A percentile compares a stretch with the other conserved stretches of the same genome.
Conservation (phyloP, 495 filamentous ascomycete genomes). For the Barbatosphaeria neglecta region DNA sequence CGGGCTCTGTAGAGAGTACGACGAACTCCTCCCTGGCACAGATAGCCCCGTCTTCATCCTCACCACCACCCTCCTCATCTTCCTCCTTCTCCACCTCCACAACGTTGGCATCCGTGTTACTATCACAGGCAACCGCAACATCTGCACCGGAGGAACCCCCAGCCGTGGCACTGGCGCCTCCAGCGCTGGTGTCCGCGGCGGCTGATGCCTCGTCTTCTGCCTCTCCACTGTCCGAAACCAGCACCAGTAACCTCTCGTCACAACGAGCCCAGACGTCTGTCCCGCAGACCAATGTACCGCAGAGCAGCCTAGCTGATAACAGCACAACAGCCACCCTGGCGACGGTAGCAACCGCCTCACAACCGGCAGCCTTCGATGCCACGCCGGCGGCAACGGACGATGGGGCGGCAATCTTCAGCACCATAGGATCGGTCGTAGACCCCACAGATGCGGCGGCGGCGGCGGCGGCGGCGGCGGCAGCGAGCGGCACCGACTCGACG, state of each 20-base stretch:
- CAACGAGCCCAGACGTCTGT: slow-evolving; percentile 6
- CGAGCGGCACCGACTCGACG: slow-evolving; percentile 7
- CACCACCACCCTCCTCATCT: slow-evolving; percentile 2
- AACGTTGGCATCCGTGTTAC: background rate
- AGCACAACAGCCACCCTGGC: slow-evolving; percentile 15
- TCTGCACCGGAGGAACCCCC: background rate
- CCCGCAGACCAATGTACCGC: slow-evolving; percentile 15
- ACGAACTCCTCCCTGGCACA: slow-evolving; percentile 15
- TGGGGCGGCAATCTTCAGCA: slow-evolving; percentile 10
- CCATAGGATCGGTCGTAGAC: slow-evolving; percentile 7
- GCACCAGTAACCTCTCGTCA: background rate
- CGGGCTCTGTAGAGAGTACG: slow-evolving; percentile 17
- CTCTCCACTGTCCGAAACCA: background rate
- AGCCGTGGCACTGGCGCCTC: background rate
- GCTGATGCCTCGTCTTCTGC: slow-evolving; percentile 2
- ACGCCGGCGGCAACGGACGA: slow-evolving; percentile 7
- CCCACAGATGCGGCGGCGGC: slow-evolving; percentile 6
- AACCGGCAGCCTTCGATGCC: slow-evolving; percentile 3
- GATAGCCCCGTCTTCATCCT: background rate
- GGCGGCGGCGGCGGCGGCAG: slow-evolving; percentile 5
- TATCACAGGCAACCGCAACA: background rate
- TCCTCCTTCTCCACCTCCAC: slow-evolving; percentile 2
- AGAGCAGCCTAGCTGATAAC: slow-evolving; percentile 22
- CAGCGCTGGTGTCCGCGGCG: background rate
- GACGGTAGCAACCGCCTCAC: slow-evolving; percentile 6